Evolutionary conservation across 2,329 filamentous ascomycete species (phyloP).

Genomic region (Tolypocladium ophioglossoides): DNA sequence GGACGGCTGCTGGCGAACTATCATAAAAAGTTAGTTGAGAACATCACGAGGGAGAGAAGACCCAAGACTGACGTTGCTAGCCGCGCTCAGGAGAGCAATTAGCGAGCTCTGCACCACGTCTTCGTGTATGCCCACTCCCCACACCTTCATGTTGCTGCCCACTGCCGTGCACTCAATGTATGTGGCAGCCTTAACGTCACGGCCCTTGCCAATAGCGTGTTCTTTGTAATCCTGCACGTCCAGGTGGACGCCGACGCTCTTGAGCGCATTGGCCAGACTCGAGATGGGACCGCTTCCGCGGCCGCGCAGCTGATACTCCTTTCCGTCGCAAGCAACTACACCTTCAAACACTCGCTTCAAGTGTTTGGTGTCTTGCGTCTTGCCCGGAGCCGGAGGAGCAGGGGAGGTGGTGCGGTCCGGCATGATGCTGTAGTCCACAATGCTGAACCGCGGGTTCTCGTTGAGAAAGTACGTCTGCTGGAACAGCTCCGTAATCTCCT

Average conservation of each 20-base stretch:
- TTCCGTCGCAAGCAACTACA: constrained; percentile 70
- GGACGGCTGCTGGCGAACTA: constrained; percentile 59
- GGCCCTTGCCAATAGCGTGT: constrained; percentile 75
- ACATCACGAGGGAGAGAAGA: not conserved
- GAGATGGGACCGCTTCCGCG: constrained; percentile 87
- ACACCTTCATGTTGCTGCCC: constrained; percentile 61
- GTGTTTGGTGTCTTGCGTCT: constrained; percentile 67
- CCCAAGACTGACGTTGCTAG: constrained; percentile 61
- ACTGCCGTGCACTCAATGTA: constrained; percentile 81
- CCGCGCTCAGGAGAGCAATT: constrained; percentile 75
- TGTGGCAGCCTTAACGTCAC: constrained; percentile 82
- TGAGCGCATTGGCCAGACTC: constrained; percentile 72
- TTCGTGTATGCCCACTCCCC: constrained; percentile 55
- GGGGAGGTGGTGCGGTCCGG: constrained; percentile 73
- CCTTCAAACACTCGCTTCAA: constrained; percentile 76
- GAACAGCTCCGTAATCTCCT: constrained; percentile 82
- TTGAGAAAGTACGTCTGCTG: constrained; percentile 78
- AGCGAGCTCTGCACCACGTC: constrained; percentile 75
- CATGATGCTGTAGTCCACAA: constrained; percentile 86
- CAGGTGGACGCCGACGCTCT: constrained; percentile 68
- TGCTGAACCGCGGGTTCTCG: constrained; percentile 70
- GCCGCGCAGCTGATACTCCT: constrained; percentile 69
- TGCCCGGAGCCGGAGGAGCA: constrained; percentile 54
- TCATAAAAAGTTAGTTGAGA: not conserved
- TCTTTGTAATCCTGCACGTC: constrained; percentile 96